Base-by-base conservation (phyloP, 2,329 filamentous ascomycete species). In the Calonectria pseudoturangicola region DNA sequence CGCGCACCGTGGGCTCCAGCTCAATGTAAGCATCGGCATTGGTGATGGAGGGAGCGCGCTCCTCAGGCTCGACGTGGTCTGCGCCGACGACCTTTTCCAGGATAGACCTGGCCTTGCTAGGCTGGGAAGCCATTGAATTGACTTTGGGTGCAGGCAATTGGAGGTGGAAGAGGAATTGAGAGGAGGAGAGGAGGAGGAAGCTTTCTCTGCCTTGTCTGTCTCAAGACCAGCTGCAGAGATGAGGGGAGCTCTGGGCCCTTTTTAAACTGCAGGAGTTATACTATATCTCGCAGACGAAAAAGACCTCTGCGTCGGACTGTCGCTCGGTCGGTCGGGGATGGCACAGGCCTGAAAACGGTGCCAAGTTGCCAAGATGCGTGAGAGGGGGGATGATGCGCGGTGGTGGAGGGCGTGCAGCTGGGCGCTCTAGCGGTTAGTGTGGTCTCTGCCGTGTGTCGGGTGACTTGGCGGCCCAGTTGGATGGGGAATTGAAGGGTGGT, bases 1-100 rank as follows among this genome's bases (percentile, higher is more conserved):
- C 85, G 7, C 70, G 74, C n/a, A 86, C 82, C 12, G 85, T 86
- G 9, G 85, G 85, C 72, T 87, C 85, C n/a, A 76, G 75, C 77
- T 87, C 85, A 68, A 85, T 77, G 72, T 83, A 86, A 25, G 81
- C 75, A 66, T 85, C 84, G 48, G 83, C 81, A 66, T 85, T 84
- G 48, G 74, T 76, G 62, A 85, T 82, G 70, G 81, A 81, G 4
- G 84, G 83, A 27, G 84, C 73, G 54, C 79, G 79, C 68, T 83
- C 80, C 66, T 84, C 81, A 28, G 78, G 81, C 43, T 80, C 72
- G n/a, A 79, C 73, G 47, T 81, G 74, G 45, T 84, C 81, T 70
- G 83, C 81, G 68, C 83, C 81, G 27, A 85, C 73, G 68, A 81
- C 77, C 74, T 80, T 84, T 68, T 80, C 79, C 68, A 80, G 56